Evolutionary conservation across 306 rosid species (phyloP).

Genomic region (Heteromeles arbutifolia): DNA sequence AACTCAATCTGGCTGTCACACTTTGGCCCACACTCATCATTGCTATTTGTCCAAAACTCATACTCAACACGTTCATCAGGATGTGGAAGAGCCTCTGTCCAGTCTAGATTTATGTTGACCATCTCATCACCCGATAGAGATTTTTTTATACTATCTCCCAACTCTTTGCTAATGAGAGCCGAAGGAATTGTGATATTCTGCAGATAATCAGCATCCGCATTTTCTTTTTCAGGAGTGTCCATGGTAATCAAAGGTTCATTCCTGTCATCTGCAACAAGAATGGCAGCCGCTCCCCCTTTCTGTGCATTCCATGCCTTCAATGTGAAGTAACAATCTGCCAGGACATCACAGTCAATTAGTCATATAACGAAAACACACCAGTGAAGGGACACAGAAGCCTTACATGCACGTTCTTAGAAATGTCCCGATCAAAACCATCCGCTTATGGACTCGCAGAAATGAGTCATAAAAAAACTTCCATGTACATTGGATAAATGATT

Average conservation of each 20-base stretch:
- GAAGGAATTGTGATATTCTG: slow-evolving; percentile 78
- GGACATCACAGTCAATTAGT: slow-evolving; percentile 3
- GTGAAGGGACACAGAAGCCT: not conserved
- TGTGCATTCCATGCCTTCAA: slow-evolving; percentile 97
- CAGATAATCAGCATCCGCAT: slow-evolving; percentile 54
- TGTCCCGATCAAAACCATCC: not conserved
- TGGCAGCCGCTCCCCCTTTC: slow-evolving; percentile 90
- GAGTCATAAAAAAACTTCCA: not conserved
- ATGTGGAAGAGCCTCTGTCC: slow-evolving; percentile 98
- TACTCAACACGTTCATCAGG: slow-evolving; percentile 97
- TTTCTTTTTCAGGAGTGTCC: slow-evolving; percentile 88
- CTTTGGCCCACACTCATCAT: slow-evolving; percentile 88
- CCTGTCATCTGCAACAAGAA: slow-evolving; percentile 85
- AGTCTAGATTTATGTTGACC: slow-evolving; percentile 80
- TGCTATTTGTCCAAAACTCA: slow-evolving; percentile 94
- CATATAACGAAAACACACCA: not conserved
- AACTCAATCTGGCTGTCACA: slow-evolving; percentile 79
- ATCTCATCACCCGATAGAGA: slow-evolving; percentile 56
- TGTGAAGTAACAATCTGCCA: slow-evolving; percentile 91
- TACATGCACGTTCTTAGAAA: not conserved
- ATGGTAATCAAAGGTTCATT: slow-evolving; percentile 73
- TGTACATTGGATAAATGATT: not conserved
- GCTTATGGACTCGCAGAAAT: not conserved
- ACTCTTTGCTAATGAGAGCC: slow-evolving; percentile 69
- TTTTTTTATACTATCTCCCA: slow-evolving; percentile 74